Evolutionary conservation across 1,284 basidiomycete species (phyloP), one percentile per base, ranked within the genome.

Genomic region (Meira miltonrushii): DNA sequence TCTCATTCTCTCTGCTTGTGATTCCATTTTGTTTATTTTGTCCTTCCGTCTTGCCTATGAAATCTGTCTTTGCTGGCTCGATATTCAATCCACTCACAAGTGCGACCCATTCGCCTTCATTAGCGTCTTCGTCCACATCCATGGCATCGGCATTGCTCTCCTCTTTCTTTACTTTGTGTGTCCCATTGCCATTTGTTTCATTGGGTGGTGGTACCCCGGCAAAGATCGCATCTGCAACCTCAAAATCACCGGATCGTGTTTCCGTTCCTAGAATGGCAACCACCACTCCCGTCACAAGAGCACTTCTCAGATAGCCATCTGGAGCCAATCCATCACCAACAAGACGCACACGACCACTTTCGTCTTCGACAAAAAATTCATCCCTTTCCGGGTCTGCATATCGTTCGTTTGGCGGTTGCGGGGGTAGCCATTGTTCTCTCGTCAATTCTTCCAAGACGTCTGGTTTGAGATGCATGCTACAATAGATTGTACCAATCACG

Each of bases 381-480:
- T 98, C 94, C 49, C 87, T 85, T 0, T 82, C 80, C 0, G 90
- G 91, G 70, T 84, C 86, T 39, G 69, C 64, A 71, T 64, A 78
- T 38, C 64, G 69, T 21, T 65, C 40, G 8, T 62, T 58, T 1
- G 66, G 56, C n/a, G 73, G 86, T 0, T 89, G 92, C 0, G 90
- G 86, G 3, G 90, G 88, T 57, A 96, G 86, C 60, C 90, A 91
- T 78, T 90, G 89, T 92, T 98, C 92, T 74, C 90, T 84, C 12
- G 88, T 91, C 67, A 98, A 85, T 68, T 99, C 95, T 72, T 93
- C 88, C 57, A 99, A 83, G 12, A 99, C 90, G 71, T 97, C 96
- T 0, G 94, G 94, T 78, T 99, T 99, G 58, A 96, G 83, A 3
- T 90, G 90, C 95, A 98, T 97, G 63, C 95, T 89, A 84, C 95